Evolutionary conservation across 2,329 filamentous ascomycete species (phyloP).

Genomic region (Gnomoniopsis smithogilvyi): DNA sequence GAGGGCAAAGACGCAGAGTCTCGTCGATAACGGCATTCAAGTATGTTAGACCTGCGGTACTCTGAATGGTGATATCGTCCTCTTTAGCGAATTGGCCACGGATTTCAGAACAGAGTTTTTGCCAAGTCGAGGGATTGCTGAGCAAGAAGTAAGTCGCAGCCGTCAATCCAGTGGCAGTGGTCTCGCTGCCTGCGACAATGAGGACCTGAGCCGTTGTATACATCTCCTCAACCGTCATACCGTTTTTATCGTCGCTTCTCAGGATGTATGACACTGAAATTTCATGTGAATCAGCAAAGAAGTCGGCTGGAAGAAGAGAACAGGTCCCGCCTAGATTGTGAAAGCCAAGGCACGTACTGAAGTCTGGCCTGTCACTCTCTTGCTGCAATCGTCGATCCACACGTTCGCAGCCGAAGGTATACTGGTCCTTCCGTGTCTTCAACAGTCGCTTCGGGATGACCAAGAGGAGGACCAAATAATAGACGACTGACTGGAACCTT

Average conservation of each 20-base stretch:
- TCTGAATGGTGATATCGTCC: slow-evolving; percentile 30
- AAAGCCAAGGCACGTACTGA: not conserved
- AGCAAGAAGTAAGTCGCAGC: slow-evolving; percentile 17
- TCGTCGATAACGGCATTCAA: slow-evolving; percentile 36
- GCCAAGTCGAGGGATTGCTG: slow-evolving; percentile 22
- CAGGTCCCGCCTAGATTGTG: not conserved
- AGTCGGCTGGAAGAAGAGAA: not conserved
- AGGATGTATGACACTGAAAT: slow-evolving; percentile 10
- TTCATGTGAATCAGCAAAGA: not conserved
- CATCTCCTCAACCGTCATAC: slow-evolving; percentile 19
- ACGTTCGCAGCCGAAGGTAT: slow-evolving; percentile 1
- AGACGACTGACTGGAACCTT: slow-evolving; percentile 1
- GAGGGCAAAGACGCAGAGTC: slow-evolving; percentile 34
- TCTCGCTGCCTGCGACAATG: slow-evolving; percentile 16
- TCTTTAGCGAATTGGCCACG: slow-evolving; percentile 27
- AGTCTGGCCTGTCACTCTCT: slow-evolving; percentile 5
- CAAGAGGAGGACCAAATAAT: slow-evolving; percentile 4
- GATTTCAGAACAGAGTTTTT: slow-evolving; percentile 32
- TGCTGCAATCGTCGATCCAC: slow-evolving; percentile 9
- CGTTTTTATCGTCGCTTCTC: slow-evolving; percentile 6
- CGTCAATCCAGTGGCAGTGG: slow-evolving; percentile 13
- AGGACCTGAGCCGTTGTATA: slow-evolving; percentile 13
- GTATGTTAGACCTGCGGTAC: slow-evolving; percentile 27
- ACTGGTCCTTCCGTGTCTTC: slow-evolving; percentile 10
- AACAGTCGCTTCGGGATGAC: slow-evolving; percentile 5